A percentile compares a stretch with the other conserved stretches of the same genome.
These are phyloP conservation scores for Penicillium sumatraense DNA, from an alignment of 2,329 filamentous ascomycete species.

Conservation along the genomic window DNA sequence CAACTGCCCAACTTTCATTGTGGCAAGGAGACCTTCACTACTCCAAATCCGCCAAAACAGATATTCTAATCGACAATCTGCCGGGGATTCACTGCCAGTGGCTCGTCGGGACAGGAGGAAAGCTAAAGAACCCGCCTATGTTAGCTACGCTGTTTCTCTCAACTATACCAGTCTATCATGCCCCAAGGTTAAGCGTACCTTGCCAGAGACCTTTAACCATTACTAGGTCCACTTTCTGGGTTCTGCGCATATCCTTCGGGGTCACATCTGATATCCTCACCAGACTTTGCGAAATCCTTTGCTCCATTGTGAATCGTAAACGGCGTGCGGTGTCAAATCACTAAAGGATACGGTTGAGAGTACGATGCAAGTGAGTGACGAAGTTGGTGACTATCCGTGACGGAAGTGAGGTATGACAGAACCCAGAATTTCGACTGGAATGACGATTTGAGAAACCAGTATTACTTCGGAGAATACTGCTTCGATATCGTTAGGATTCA, in stretches of 20 bases:
- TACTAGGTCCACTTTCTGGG: conserved; percentile 43
- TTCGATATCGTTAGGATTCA: background rate
- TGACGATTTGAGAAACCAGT: background rate
- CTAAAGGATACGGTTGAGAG: background rate
- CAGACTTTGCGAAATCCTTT: conserved; percentile 46
- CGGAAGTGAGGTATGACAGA: background rate
- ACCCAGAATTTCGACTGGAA: background rate
- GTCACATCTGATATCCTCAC: conserved; percentile 45
- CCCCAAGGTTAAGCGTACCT: conserved; percentile 40
- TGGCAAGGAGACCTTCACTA: conserved; percentile 40
- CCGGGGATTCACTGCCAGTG: conserved; percentile 44
- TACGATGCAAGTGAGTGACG: background rate
- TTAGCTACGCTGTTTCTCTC: background rate
- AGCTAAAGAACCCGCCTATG: conserved; percentile 35
- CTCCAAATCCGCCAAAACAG: conserved; percentile 60
- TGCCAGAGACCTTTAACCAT: conserved; percentile 54
- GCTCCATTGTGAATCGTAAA: conserved; percentile 37
- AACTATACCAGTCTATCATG: too few relatives aligned
- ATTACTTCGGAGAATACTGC: background rate
- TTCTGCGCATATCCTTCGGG: conserved; percentile 41
- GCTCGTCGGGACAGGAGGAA: conserved; percentile 52
- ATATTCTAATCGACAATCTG: conserved; percentile 53
- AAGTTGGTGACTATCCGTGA: background rate
- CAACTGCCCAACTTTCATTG: conserved; percentile 45
- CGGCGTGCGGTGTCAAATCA: background rate